Conservation (phyloP, 257 asterid species). For the Mitragyna speciosa region DNA sequence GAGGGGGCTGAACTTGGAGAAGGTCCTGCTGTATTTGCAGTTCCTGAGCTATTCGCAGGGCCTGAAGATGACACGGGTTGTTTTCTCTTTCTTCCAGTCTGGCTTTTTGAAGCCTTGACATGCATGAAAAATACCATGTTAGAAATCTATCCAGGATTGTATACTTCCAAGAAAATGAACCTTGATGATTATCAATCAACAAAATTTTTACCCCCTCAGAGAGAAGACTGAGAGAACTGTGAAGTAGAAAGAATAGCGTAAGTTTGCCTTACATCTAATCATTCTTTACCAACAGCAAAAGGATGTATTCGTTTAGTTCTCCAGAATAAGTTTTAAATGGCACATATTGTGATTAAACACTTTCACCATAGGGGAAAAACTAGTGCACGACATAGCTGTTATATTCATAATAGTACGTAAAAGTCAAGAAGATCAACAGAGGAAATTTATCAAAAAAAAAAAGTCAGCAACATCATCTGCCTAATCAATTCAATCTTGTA, state of each 20-base stretch:
- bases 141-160: slow-evolving; percentile 30
- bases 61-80: slow-evolving; percentile 91
- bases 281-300: neutral
- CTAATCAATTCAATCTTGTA: neutral
- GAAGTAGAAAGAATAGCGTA: neutral
- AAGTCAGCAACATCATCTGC: neutral
- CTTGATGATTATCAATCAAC: neutral
- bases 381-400: neutral
- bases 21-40: slow-evolving; percentile 97
- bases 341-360: neutral
- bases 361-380: neutral
- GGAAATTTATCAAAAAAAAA: neutral
- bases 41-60: slow-evolving; percentile 97
- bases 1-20: slow-evolving; percentile 99
- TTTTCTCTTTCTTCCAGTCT: slow-evolving; percentile 91
- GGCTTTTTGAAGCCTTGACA: slow-evolving; percentile 86
- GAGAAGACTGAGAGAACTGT: neutral
- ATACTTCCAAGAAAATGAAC: slow-evolving; percentile 5
- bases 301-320: neutral
- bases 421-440: neutral
- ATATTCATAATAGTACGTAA: neutral
- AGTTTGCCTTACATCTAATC: neutral
- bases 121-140: slow-evolving; percentile 37
- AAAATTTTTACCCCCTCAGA: neutral
- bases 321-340: neutral